Evolutionary conservation across 2,329 filamentous ascomycete genomes (phyloP).

Genomic region (Cercospora sp.): DNA sequence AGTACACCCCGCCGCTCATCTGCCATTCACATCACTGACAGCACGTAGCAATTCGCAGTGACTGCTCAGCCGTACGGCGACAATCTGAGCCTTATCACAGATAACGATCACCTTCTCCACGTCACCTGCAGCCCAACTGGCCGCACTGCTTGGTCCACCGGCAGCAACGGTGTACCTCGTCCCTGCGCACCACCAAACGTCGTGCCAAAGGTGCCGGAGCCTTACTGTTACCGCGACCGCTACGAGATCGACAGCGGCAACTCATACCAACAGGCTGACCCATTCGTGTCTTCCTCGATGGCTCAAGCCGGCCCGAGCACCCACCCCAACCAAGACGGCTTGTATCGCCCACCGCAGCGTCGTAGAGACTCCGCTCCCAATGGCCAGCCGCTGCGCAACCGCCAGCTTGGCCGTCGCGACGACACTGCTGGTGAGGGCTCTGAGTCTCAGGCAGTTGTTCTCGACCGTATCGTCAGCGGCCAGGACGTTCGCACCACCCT

Average conservation of each 20-base stretch:
- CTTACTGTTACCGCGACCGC: neutral
- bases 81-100: neutral
- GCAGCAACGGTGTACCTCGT: conserved; percentile 22
- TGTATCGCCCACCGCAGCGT: neutral
- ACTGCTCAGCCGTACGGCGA: conserved; percentile 5
- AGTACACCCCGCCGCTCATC: conserved; percentile 3
- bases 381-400: neutral
- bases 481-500: conserved; percentile 56
- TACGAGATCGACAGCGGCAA: neutral
- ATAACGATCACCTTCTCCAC: conserved; percentile 1
- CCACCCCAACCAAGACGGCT: neutral
- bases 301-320: neutral
- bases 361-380: neutral
- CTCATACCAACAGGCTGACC: neutral
- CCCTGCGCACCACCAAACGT: neutral
- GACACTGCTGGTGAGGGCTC: conserved; percentile 13
- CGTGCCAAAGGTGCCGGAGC: conserved; percentile 21
- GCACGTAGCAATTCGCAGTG: conserved; percentile 19
- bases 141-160: conserved; percentile 31
- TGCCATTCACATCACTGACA: conserved; percentile 16
- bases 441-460: conserved; percentile 43
- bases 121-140: conserved; percentile 30
- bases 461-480: conserved; percentile 44
- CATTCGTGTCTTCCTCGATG: neutral
- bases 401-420: conserved; percentile 3